Base-by-base conservation (phyloP, 345 rosid species). In the Ceriops tagal region DNA sequence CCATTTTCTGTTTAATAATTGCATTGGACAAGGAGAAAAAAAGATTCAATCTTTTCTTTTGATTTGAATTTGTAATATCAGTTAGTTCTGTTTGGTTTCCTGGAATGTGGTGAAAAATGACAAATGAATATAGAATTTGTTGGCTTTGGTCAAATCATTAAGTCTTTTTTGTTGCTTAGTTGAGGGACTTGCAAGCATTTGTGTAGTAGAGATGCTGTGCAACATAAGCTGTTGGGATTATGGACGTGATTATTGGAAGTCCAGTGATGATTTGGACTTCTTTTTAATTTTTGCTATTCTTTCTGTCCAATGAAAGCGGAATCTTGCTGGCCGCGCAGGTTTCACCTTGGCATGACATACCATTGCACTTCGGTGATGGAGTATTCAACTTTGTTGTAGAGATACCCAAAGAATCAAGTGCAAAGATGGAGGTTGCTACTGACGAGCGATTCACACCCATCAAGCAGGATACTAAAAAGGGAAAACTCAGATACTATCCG, bases 381-480 rank as follows among this genome's bases (percentile, higher is more conserved):
- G 85, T 80, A 61, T 96, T 79, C 81, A 89, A 89, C 89, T 92
- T 83, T 65, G 64, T 92, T 52, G 97, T 89, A 46, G 98, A 96
- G 74, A 90, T 96, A 65, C 96, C 99, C 49, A 92, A 87, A 80
- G 98, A 89, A 70, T 82, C 98, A 16, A 92, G 91, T 73, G 97
- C 97, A 0, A 96, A 96, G 81, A 96, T 96, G 98, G 99, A 96
- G 88, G 83, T 90, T 83, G 98, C 98, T 65, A 96, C 97, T 21
- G 96, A 90, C 58, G 98, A 96, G 81, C 79, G 72, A 21, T 88
- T 73, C 87, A 95, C 98, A 76, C 98, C 96, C 34, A 95, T 92
- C 74, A 92, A 92, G 84, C 97, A 92, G 78, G 97, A 89, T 60
- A 89, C 90, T 0, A 87, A 89, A 75, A 83, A 87, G 81, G 95